Conservation (phyloP, 2,329 filamentous ascomycete genomes). For the Trichoderma aggressivum region DNA sequence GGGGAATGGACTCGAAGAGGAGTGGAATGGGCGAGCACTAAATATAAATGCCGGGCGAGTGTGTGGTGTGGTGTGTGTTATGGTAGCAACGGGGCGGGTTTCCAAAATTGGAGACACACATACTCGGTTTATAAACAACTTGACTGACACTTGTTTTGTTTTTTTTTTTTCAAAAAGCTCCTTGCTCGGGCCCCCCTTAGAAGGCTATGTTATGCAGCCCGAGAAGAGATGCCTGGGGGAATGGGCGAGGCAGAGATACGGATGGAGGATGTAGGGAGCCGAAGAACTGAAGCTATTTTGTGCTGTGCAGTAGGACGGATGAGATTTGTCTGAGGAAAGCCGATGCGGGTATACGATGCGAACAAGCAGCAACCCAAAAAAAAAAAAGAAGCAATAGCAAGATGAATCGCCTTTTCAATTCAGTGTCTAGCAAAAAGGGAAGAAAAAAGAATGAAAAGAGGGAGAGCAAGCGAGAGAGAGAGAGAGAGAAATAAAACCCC, state of each 20-base stretch:
- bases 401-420: neutral
- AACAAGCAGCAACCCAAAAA: neutral
- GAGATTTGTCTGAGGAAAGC: neutral
- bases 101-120: neutral
- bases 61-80: neutral
- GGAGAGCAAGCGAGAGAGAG: neutral
- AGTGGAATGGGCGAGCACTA: constrained; percentile 12
- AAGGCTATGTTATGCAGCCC: neutral
- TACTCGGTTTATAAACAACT: neutral
- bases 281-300: neutral
- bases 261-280: neutral
- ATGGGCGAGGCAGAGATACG: neutral
- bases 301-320: neutral
- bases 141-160: neutral
- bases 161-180: neutral
- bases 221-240: neutral
- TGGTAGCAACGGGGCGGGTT: constrained; percentile 11
- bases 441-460: neutral
- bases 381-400: neutral
- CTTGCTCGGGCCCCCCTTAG: neutral
- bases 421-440: neutral
- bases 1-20: neutral
- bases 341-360: neutral
- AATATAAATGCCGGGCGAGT: constrained; percentile 8
- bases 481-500: neutral